These are phyloP conservation scores for Erysimum cheiranthoides DNA, from an alignment of 345 rosid species.

Conservation along the genomic window DNA sequence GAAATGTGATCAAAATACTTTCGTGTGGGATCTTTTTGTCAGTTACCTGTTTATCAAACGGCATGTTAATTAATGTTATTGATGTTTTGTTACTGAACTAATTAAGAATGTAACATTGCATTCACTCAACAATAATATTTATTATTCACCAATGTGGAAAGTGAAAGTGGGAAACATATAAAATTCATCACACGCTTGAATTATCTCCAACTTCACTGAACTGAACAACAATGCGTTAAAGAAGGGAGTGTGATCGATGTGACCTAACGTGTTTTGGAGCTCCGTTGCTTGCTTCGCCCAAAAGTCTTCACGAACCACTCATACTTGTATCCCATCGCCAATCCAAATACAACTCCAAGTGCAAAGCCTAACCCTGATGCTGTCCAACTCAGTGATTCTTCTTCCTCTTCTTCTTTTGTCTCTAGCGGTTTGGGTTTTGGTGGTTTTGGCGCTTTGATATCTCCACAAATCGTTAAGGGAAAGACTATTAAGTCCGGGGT, in stretches of 20 bases:
- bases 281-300: background rate
- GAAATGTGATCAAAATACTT: constrained; percentile 31
- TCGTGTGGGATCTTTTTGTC: constrained; percentile 18
- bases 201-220: too few relatives aligned
- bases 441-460: too few relatives aligned
- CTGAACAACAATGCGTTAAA: background rate
- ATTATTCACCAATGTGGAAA: too few relatives aligned
- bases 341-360: constrained; percentile 1
- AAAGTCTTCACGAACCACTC: constrained; percentile 6
- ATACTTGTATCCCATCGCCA: constrained; percentile 8
- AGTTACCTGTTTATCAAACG: constrained; percentile 15
- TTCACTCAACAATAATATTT: background rate
- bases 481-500: too few relatives aligned
- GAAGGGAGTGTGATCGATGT: background rate
- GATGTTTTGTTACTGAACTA: background rate
- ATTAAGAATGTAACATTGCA: background rate
- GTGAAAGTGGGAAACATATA: too few relatives aligned
- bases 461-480: too few relatives aligned
- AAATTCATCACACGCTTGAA: too few relatives aligned
- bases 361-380: too few relatives aligned
- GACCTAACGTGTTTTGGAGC: background rate
- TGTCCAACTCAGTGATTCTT: too few relatives aligned
- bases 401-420: too few relatives aligned
- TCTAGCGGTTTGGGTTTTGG: too few relatives aligned
- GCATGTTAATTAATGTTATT: constrained; percentile 19